A percentile compares a stretch with the other conserved stretches of the same genome.
phyloP scores from a whole-genome alignment of 2,329 filamentous ascomycete genomes.

The Blumeria hordei region DNA sequence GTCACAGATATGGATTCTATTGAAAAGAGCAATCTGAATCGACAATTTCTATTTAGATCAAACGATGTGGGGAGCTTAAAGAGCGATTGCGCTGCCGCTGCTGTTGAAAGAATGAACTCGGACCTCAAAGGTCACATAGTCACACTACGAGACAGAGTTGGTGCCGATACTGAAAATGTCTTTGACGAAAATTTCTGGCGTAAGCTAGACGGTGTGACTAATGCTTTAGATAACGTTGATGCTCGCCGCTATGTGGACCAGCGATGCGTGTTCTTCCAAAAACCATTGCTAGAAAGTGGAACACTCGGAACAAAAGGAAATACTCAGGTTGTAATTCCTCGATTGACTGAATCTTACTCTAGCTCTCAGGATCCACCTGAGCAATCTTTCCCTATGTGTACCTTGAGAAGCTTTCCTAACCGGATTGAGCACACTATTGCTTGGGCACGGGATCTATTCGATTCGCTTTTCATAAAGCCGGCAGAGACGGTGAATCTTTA shows the following conservation, averaged over 20 bases:
- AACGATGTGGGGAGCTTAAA: constrained; percentile 91
- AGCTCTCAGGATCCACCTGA: constrained; percentile 92
- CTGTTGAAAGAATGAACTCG: constrained; percentile 90
- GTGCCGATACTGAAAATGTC: constrained; percentile 72
- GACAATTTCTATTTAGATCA: constrained; percentile 84
- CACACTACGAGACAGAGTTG: constrained; percentile 70
- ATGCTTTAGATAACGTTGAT: constrained; percentile 92
- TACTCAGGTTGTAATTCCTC: constrained; percentile 81
- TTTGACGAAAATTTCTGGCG: constrained; percentile 93
- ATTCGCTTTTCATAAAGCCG: constrained; percentile 78
- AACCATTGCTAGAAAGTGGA: constrained; percentile 84
- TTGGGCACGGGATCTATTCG: constrained; percentile 90
- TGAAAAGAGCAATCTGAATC: constrained; percentile 94
- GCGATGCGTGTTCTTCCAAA: constrained; percentile 94
- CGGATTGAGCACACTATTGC: constrained; percentile 97
- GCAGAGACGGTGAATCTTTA: constrained; percentile 90
- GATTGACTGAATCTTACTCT: constrained; percentile 88
- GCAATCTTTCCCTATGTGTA: constrained; percentile 98
- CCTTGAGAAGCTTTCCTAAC: constrained; percentile 89
- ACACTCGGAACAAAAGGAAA: constrained; percentile 98
- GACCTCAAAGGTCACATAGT: constrained; percentile 71
- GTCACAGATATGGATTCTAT: constrained; percentile 98
- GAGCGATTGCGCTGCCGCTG: constrained; percentile 76
- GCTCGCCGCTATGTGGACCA: constrained; percentile 90
- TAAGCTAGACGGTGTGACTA: constrained; percentile 71